Conservation (phyloP, 345 rosid genomes). For the Arabis alpina region DNA sequence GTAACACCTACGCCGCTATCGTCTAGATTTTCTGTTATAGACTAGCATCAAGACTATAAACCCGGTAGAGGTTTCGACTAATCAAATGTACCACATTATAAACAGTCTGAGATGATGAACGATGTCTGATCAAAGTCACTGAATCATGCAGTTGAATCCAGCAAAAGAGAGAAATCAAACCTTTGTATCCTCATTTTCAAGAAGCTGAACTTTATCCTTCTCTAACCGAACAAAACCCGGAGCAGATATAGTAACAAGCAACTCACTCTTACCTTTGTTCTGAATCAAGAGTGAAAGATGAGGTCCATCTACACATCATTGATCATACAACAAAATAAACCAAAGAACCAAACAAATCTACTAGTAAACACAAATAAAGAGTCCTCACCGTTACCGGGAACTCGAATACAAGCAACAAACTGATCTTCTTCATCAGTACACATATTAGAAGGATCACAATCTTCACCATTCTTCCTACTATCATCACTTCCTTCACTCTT, state of each 20-base stretch:
- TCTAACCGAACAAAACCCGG: conserved; percentile 57
- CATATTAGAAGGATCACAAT: conserved; percentile 69
- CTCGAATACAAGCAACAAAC: conserved; percentile 78
- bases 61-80: no score
- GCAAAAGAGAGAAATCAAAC: conserved; percentile 22
- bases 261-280: conserved; percentile 60
- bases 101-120: no score
- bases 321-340: conserved; percentile 9
- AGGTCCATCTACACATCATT: conserved; percentile 63
- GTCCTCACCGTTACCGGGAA: conserved; percentile 77
- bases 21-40: no score
- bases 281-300: conserved; percentile 69
- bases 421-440: conserved; percentile 57
- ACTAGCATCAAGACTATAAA: no score
- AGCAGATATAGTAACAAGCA: conserved; percentile 60
- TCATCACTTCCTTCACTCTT: conserved; percentile 17
- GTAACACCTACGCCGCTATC: no score
- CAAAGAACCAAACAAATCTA: neutral
- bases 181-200: conserved; percentile 53
- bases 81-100: no score
- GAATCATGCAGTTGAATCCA: neutral
- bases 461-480: conserved; percentile 48
- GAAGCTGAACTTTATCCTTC: conserved; percentile 54
- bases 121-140: neutral
- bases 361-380: neutral